Evolutionary conservation across 2,329 filamentous ascomycete species (phyloP), one percentile per base, ranked within the genome.

Genomic region (Fusarium sp.): DNA sequence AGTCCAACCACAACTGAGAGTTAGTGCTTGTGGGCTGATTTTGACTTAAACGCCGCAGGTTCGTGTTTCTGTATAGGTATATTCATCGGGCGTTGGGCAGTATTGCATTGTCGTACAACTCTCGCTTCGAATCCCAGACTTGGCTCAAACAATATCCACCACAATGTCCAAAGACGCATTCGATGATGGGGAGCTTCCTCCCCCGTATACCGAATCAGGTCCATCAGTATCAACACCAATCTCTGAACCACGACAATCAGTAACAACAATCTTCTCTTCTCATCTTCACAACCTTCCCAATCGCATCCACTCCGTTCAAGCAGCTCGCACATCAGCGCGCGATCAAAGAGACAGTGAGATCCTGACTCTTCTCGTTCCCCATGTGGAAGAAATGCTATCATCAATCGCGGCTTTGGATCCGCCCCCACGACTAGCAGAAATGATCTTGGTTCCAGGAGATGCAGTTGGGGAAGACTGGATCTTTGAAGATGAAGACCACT

Each of bases 401-500:
- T 77, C 79, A 16, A 73, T 85, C 26, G 79, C 78, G 3, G 65
- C 71, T 7, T 69, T 77, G 43, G 71, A 79, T 5, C 74, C 72
- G 0, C 71, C 77, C 1, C 79, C 80, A 2, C 66, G 73, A 3
- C 54, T 79, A 1, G 79, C 83, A 2, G 81, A 84, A 50, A 78
- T 86, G 45, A 81, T 79, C 10, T 74, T 87, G 37, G 79, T 87
- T 0, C 85, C 85, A 0, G 80, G 72, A 3, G 71, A 73, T 7
- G 81, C 81, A 6, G 80, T 86, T 1, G 78, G 76, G 0, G 42
- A 62, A 2, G 72, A 66, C 2, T 84, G 82, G 81, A 58, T 43
- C 18, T 75, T 82, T 25, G 79, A 72, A 46, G 81, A 81, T 4
- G 72, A 74, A 11, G 74, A 74, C 10, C 76, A 80, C 7, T 69